A percentile compares a stretch with the other conserved stretches of the same genome.
phyloP scores from a whole-genome alignment of 2,329 filamentous ascomycete genomes.

The Aspergillus niger region DNA sequence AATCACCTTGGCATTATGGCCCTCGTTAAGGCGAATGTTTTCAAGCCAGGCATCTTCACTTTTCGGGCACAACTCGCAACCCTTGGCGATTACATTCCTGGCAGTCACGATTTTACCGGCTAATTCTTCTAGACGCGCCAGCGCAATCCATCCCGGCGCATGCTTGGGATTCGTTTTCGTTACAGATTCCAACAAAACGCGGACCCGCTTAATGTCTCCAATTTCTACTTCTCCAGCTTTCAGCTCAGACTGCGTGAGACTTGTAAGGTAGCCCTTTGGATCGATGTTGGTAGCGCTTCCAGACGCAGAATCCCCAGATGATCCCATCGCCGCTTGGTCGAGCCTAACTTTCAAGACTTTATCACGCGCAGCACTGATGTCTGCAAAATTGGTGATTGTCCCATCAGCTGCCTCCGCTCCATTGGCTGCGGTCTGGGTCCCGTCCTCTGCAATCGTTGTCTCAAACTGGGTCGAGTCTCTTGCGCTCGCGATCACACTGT shows the following conservation, averaged over 20 bases:
- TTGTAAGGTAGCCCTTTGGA: slow-evolving; percentile 93
- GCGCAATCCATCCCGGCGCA: slow-evolving; percentile 92
- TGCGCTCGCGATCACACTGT: slow-evolving; percentile 89
- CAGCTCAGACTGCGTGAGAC: slow-evolving; percentile 76
- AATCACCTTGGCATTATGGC: slow-evolving; percentile 92
- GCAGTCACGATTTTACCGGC: slow-evolving; percentile 90
- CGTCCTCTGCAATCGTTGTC: slow-evolving; percentile 85
- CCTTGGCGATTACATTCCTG: slow-evolving; percentile 81
- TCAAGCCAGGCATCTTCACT: slow-evolving; percentile 96
- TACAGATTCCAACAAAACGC: slow-evolving; percentile 90
- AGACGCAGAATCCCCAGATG: slow-evolving; percentile 66
- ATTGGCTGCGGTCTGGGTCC: slow-evolving; percentile 52
- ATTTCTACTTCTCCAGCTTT: slow-evolving; percentile 80
- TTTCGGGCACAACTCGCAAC: slow-evolving; percentile 87
- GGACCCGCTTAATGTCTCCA: slow-evolving; percentile 91
- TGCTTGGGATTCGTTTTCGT: slow-evolving; percentile 97
- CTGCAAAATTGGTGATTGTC: slow-evolving; percentile 96
- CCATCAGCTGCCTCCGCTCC: slow-evolving; percentile 64
- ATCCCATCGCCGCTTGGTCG: slow-evolving; percentile 78
- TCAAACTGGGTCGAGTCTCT: slow-evolving; percentile 78
- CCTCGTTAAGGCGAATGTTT: slow-evolving; percentile 89
- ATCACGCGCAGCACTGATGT: slow-evolving; percentile 93
- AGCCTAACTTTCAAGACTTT: slow-evolving; percentile 94
- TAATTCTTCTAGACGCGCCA: slow-evolving; percentile 86
- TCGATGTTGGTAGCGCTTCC: slow-evolving; percentile 91